Conservation (phyloP, 495 filamentous ascomycete species). For the Hypomontagnella monticulosa region DNA sequence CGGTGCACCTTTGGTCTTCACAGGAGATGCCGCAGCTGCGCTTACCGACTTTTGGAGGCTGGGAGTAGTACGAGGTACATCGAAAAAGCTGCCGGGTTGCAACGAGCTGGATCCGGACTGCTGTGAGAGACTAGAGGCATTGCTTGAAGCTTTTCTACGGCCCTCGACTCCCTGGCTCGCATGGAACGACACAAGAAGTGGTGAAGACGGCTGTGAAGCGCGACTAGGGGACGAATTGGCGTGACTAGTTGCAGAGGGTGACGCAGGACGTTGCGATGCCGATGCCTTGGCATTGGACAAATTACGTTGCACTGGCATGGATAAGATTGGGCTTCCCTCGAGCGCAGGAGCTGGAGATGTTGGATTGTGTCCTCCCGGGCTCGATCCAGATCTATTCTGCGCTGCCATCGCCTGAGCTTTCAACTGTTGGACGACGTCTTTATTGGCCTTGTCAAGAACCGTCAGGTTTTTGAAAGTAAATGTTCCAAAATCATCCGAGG, state of each 20-base stretch:
- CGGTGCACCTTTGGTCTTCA: conserved; percentile 73
- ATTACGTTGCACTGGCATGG: conserved; percentile 81
- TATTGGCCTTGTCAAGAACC: conserved; percentile 96
- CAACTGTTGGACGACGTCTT: conserved; percentile 96
- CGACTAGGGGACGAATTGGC: conserved; percentile 87
- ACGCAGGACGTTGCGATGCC: conserved; percentile 76
- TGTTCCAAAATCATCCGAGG: conserved; percentile 90
- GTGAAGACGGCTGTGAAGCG: conserved; percentile 92
- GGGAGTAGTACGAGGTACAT: conserved; percentile 68
- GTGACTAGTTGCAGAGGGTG: conserved; percentile 81
- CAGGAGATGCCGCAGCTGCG: conserved; percentile 74
- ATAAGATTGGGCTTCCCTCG: conserved; percentile 86
- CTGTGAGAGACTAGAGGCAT: conserved; percentile 83
- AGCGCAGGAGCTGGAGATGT: conserved; percentile 68
- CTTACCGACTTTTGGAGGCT: conserved; percentile 67
- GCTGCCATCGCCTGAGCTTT: conserved; percentile 84
- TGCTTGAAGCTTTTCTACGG: conserved; percentile 78
- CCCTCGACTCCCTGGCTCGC: conserved; percentile 66
- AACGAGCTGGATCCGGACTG: conserved; percentile 72
- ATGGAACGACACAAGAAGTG: conserved; percentile 90
- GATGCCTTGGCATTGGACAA: conserved; percentile 76
- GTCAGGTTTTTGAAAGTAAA: conserved; percentile 98
- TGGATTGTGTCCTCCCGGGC: conserved; percentile 53
- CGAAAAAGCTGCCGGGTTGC: conserved; percentile 79
- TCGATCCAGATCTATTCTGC: conserved; percentile 60